A percentile compares a stretch with the other conserved stretches of the same genome.
phyloP scores from a whole-genome alignment of 169 alveolate genomes.

The Plasmodium falciparum region DNA sequence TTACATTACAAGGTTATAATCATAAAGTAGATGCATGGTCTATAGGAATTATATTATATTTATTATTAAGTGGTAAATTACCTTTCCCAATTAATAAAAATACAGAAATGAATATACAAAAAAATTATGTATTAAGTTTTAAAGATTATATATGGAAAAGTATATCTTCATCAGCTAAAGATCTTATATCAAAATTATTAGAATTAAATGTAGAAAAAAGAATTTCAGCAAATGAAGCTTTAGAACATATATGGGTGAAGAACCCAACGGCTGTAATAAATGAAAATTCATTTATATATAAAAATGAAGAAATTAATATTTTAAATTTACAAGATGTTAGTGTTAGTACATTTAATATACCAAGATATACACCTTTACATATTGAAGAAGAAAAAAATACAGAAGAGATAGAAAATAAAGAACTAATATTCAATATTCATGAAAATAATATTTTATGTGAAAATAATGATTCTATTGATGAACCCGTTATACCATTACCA shows the following conservation, averaged over 20 bases:
- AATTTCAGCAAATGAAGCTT: constrained; percentile 88
- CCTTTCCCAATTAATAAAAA: constrained; percentile 91
- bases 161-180: constrained; percentile 88
- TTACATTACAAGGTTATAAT: constrained; percentile 91
- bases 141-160: constrained; percentile 88
- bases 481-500: constrained; percentile 64
- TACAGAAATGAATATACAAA: constrained; percentile 68
- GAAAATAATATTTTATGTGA: constrained; percentile 46
- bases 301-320: constrained; percentile 71
- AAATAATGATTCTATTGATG: constrained; percentile 58
- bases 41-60: constrained; percentile 92
- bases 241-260: constrained; percentile 90
- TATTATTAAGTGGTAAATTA: constrained; percentile 91
- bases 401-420: constrained; percentile 33
- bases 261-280: constrained; percentile 90
- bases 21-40: constrained; percentile 94
- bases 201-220: constrained; percentile 84
- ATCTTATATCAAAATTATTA: constrained; percentile 80
- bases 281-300: constrained; percentile 79
- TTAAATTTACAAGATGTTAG: constrained; percentile 72
- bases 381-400: constrained; percentile 36
- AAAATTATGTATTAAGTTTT: constrained; percentile 80
- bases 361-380: constrained; percentile 62
- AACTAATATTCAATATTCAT: constrained; percentile 23
- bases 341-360: constrained; percentile 77